Base-by-base conservation (phyloP, 176 grass and related monocot species). In the Elymus sibiricus region DNA sequence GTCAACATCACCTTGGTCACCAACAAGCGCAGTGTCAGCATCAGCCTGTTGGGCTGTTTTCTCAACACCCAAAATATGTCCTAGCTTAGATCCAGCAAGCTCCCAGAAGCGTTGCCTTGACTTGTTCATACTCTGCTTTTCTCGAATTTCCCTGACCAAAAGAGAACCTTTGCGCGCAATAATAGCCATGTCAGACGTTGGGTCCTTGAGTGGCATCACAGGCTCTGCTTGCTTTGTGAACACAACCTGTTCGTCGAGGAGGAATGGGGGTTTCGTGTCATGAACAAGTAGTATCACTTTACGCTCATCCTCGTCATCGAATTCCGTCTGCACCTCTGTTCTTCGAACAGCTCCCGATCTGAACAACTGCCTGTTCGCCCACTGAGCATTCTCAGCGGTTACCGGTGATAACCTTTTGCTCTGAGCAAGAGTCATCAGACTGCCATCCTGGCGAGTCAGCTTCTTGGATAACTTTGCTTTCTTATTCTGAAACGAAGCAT, bases 221-320 rank as follows among this genome's bases (percentile, higher is more conserved):
- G 95, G 95, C 77, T 98, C 95, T 39, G 95, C 93, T 82, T 98
- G 95, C 62, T 93, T 98, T 82, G 95, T 95, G 39, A 79, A 98
- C 26, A 98, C 95, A 64, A 98, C 95, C 29, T 93, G 83, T 38
- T 91, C 95, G 87, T 98, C 95, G 46, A 98, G 67, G 46, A 98
- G 67, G 79, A 98, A 98, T 10, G 93, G 93, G 22, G 93, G 95
- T 83, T 98, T 98, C 7, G 93, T 98, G 55, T 98, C 95, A 82
- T 97, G 95, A 88, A 95, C 95, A 86, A 97, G 91, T 88, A 97
- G 92, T 56, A 95, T 95, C 67, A 97, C 89, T 90, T 93, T 97
- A 44, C 95, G 82, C 79, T 97, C 95, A 10, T 97, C 95, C 51
- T 98, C 96, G 46, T 98, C 93, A 8, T 98, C 93, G 76, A 98